These are phyloP conservation scores for Byssothecium circinans DNA, from an alignment of 2,329 filamentous ascomycete genomes.

Conservation along the genomic window DNA sequence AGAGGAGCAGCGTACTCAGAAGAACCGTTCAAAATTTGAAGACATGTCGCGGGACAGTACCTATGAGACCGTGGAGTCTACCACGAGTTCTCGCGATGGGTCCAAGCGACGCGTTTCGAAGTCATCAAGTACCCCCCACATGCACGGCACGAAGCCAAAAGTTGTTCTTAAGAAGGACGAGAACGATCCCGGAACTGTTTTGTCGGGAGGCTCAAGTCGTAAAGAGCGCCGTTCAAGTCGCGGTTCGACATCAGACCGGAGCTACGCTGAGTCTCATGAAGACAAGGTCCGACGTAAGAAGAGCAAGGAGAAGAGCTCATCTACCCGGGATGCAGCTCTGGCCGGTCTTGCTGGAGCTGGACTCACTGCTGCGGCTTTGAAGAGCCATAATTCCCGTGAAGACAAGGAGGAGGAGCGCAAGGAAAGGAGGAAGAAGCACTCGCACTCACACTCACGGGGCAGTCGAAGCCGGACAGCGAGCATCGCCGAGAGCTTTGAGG, in stretches of 20 bases:
- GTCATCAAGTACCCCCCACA: conserved; percentile 62
- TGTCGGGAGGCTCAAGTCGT: conserved; percentile 57
- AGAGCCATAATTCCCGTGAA: conserved; percentile 66
- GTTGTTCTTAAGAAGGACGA: conserved; percentile 62
- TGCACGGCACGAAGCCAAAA: conserved; percentile 58
- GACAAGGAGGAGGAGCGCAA: conserved; percentile 46
- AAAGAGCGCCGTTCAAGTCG: conserved; percentile 59
- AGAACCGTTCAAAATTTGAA: conserved; percentile 70
- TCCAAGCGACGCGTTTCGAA: conserved; percentile 60
- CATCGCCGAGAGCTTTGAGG: conserved; percentile 57
- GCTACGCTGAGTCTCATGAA: conserved; percentile 44
- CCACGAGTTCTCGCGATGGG: conserved; percentile 52
- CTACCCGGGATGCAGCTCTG: conserved; percentile 57
- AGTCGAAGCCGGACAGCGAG: conserved; percentile 57
- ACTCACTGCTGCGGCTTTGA: conserved; percentile 63
- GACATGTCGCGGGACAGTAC: conserved; percentile 53
- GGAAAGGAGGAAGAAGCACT: conserved; percentile 51
- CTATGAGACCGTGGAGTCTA: conserved; percentile 60
- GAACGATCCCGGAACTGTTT: conserved; percentile 60
- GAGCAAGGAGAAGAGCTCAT: conserved; percentile 50
- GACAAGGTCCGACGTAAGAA: conserved; percentile 56
- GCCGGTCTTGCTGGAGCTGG: conserved; percentile 57
- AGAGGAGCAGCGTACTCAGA: conserved; percentile 79
- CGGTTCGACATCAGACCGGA: conserved; percentile 52
- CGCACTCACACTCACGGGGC: conserved; percentile 37